Evolutionary conservation across 192 early-diverging fungal genomes (phyloP), one percentile per base, ranked within the genome.

Genomic region (Pilaira anomala): DNA sequence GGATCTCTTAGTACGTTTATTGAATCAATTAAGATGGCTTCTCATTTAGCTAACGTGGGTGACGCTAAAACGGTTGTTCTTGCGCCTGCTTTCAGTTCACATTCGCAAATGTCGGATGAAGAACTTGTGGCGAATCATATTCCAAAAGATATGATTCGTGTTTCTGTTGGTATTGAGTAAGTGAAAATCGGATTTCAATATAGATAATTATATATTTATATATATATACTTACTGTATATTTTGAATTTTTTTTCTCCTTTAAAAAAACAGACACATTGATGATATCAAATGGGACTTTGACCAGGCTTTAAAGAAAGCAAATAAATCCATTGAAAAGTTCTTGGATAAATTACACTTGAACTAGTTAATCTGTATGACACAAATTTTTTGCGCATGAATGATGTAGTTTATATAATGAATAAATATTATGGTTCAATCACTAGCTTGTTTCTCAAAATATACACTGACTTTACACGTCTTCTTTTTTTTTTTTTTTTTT

Each of bases 31-130:
- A 79, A 93, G 67, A 83, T 97, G 33, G 83, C 88, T 1, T 88
- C 87, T 7, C 90, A 95, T 73, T 72, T 97, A 18, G 94, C 94
- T 39, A 97, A 97, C 62, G 91, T 97, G 18, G 94, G 94, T 42
- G 94, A 97, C 71, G 84, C 90, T 2, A 84, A 90, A 66, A 94
- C 93, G 0, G 78, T 97, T 22, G 90, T 91, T 25, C 91, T 95
- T 52, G 88, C 92, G 51, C 90, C 94, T 3, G 79, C 88, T 16
- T 69, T 82, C 14, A 95, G 91, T 2, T 95, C 92, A 9, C 93
- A 97, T 71, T 88, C 90, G 67, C 94, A 95, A 72, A 72, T 96
- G 44, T 80, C 84, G 3, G 83, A 88, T 61, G 83, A 85, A 18
- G 94, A 96, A 76, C 92, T 93, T 68, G 22, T 69, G 12, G 69